phyloP scores from a whole-genome alignment of 225 moss, liverwort and hornwort species.

The Lunularia cruciata region DNA sequence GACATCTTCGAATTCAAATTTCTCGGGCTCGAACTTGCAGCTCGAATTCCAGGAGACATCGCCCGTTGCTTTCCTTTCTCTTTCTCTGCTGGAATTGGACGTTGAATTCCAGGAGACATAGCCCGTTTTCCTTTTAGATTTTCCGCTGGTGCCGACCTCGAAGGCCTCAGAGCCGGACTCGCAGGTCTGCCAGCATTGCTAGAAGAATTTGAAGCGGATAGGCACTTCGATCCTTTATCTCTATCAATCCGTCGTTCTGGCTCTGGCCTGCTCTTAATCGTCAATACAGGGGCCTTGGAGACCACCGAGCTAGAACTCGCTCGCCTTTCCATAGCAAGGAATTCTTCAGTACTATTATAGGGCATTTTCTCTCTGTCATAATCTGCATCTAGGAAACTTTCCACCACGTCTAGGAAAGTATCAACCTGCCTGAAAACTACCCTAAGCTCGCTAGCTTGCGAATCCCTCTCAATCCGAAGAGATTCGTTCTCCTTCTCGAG shows the following conservation, averaged over 20 bases:
- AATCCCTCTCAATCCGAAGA: constrained; percentile 16
- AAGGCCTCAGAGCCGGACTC: constrained; percentile 3
- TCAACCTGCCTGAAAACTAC: constrained; percentile 18
- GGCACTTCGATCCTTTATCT: constrained; percentile 4
- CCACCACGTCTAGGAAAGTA: constrained; percentile 17
- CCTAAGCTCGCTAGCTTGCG: constrained; percentile 11
- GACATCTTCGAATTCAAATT: not conserved
- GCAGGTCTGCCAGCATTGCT: not conserved
- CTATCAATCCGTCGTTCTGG: not conserved
- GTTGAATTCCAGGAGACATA: not conserved
- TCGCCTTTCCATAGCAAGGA: not conserved
- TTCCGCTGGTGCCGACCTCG: not conserved
- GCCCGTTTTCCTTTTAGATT: not conserved
- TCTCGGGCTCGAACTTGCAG: not conserved
- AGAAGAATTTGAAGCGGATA: not conserved
- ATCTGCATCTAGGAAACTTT: constrained; percentile 17
- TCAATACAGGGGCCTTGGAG: not conserved
- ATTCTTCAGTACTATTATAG: no score
- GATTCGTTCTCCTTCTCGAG: constrained; percentile 19
- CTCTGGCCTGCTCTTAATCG: not conserved
- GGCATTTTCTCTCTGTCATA: not conserved
- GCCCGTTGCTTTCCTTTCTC: constrained; percentile 11
- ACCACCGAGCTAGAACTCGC: constrained; percentile 9
- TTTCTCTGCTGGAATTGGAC: not conserved
- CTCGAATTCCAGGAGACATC: constrained; percentile 12